Evolutionary conservation across 1,139 yeast genomes (phyloP).

Genomic region (Blastobotrys serpentis): DNA sequence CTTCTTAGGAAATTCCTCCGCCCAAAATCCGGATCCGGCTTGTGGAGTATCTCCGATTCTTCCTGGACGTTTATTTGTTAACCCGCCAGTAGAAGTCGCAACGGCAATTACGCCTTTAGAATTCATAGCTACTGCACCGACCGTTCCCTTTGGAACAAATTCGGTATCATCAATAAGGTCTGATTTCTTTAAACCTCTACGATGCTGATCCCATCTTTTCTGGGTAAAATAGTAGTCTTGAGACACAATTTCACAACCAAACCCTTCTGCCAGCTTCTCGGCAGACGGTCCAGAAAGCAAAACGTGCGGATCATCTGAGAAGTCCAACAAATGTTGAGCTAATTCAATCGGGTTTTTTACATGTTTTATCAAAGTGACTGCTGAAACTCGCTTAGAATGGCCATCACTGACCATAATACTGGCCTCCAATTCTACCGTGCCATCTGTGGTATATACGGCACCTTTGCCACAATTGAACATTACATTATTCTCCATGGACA

Average conservation of each 20-base stretch:
- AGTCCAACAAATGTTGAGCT: conserved; percentile 1
- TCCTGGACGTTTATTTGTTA: conserved; percentile 10
- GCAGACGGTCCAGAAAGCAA: conserved; percentile 9
- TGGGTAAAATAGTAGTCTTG: conserved; percentile 8
- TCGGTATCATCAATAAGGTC: neutral
- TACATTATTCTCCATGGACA: conserved; percentile 8
- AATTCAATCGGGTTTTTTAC: conserved; percentile 10
- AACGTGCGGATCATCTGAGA: conserved; percentile 5
- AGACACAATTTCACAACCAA: conserved; percentile 8
- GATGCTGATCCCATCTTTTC: conserved; percentile 12
- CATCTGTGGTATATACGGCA: conserved; percentile 10
- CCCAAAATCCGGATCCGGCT: conserved; percentile 11
- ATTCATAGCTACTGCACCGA: conserved; percentile 11
- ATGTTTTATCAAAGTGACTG: conserved; percentile 6
- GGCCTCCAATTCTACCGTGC: conserved; percentile 9
- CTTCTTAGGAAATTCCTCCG: neutral
- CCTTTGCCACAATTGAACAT: conserved; percentile 10
- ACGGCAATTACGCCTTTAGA: conserved; percentile 9
- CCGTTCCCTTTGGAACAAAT: conserved; percentile 8
- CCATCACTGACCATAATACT: conserved; percentile 5
- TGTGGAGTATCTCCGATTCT: conserved; percentile 11
- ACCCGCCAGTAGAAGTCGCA: conserved; percentile 9
- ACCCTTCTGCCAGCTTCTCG: conserved; percentile 10
- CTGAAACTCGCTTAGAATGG: neutral
- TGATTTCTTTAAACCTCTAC: conserved; percentile 3